phyloP scores from a whole-genome alignment of 2,329 filamentous ascomycete genomes.

The Orbilia brochopaga region DNA sequence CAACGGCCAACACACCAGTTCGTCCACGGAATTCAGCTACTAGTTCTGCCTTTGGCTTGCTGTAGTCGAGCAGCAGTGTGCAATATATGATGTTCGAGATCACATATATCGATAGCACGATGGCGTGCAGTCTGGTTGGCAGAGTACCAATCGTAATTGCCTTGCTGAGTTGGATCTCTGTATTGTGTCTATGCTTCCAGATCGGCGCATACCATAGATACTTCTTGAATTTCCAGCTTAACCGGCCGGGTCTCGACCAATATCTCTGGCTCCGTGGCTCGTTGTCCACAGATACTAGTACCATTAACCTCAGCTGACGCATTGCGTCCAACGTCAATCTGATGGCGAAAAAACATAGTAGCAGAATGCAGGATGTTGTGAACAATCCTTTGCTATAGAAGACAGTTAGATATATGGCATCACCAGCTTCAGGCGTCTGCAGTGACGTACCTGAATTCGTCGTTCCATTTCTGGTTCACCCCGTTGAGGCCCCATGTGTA shows the following conservation, averaged over 20 bases:
- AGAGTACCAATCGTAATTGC: conserved; percentile 76
- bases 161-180: conserved; percentile 71
- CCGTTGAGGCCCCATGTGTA: conserved; percentile 50
- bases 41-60: conserved; percentile 67
- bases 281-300: conserved; percentile 41
- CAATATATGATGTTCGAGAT: conserved; percentile 67
- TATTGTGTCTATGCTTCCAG: conserved; percentile 76
- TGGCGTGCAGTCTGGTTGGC: conserved; percentile 70
- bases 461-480: conserved; percentile 48
- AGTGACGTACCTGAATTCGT: conserved; percentile 38
- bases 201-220: conserved; percentile 74
- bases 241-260: conserved; percentile 51
- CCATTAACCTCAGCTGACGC: conserved; percentile 35
- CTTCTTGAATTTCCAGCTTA: conserved; percentile 61
- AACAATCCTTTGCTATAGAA: conserved; percentile 45
- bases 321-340: conserved; percentile 38
- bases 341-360: conserved; percentile 44
- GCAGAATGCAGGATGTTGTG: conserved; percentile 44
- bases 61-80: conserved; percentile 68
- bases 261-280: conserved; percentile 55
- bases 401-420: conserved; percentile 7
- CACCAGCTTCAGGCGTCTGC: not conserved
- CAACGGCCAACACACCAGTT: conserved; percentile 78
- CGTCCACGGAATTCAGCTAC: conserved; percentile 84
- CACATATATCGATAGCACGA: conserved; percentile 66